A percentile compares a stretch with the other conserved stretches of the same genome.
These are phyloP conservation scores for Penicillium capsulatum DNA, from an alignment of 2,329 filamentous ascomycete genomes.

Conservation along the genomic window DNA sequence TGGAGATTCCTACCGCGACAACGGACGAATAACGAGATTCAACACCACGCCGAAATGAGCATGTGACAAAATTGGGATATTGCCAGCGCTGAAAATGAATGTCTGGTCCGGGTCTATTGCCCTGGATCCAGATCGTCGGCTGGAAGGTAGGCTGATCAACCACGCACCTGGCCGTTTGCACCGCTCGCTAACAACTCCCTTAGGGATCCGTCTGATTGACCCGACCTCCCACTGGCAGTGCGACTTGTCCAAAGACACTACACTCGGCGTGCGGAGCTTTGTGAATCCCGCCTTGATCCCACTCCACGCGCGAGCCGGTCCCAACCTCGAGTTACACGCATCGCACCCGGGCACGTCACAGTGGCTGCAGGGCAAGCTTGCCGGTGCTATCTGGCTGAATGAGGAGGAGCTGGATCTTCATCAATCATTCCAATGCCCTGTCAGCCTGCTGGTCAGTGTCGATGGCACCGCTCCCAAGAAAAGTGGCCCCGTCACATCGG, in stretches of 20 bases:
- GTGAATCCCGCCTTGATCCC: conserved; percentile 42
- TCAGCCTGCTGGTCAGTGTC: conserved; percentile 36
- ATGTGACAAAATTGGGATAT: conserved; percentile 11
- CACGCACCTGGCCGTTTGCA: conserved; percentile 6
- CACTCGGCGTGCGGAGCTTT: conserved; percentile 32
- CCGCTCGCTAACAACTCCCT: conserved; percentile 12
- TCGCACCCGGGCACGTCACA: conserved; percentile 29
- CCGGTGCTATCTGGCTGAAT: conserved; percentile 33
- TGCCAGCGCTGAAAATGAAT: conserved; percentile 31
- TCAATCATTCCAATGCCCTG: conserved; percentile 36
- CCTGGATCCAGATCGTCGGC: conserved; percentile 23
- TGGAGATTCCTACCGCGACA: background rate
- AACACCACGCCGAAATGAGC: conserved; percentile 10
- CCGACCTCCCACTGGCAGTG: conserved; percentile 31
- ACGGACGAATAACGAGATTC: conserved; percentile 1
- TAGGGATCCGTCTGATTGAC: conserved; percentile 36
- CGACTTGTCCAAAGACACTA: conserved; percentile 32
- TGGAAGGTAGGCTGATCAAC: conserved; percentile 29
- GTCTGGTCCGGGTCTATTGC: conserved; percentile 37
- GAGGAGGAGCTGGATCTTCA: conserved; percentile 29
- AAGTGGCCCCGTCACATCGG: conserved; percentile 26
- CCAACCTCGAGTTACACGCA: conserved; percentile 40
- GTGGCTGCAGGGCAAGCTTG: conserved; percentile 40
- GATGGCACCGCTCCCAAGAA: conserved; percentile 19
- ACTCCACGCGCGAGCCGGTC: conserved; percentile 38